Percentiles rank a stretch among this genome's conserved stretches.
Evolutionary conservation across 1,139 yeast species (phyloP).

Genomic region (Keqinozyma sinolaborantium): DNA sequence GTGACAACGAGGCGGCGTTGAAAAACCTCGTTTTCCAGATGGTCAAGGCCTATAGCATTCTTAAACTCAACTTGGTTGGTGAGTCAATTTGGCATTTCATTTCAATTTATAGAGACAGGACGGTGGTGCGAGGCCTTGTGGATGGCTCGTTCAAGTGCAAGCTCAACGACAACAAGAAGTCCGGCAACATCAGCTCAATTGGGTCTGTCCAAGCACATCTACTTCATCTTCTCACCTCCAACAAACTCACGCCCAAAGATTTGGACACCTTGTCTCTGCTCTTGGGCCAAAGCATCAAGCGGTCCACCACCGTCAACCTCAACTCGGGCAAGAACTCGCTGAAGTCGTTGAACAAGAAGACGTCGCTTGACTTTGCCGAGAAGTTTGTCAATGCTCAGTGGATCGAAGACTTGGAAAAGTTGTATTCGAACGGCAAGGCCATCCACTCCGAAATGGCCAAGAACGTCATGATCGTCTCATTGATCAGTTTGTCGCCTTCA

Average conservation of each 20-base stretch:
- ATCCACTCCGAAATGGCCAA: conserved; percentile 42
- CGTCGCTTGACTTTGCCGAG: conserved; percentile 43
- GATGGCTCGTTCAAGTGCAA: conserved; percentile 50
- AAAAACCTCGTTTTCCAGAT: conserved; percentile 51
- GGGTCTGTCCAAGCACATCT: conserved; percentile 42
- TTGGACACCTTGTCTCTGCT: conserved; percentile 40
- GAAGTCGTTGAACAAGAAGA: conserved; percentile 13
- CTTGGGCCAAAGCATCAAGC: conserved; percentile 35
- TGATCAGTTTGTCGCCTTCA: conserved; percentile 46
- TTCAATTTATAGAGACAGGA: conserved; percentile 44
- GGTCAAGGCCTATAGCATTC: conserved; percentile 49
- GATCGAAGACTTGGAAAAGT: conserved; percentile 55
- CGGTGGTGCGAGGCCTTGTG: conserved; percentile 48
- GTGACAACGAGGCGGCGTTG: conserved; percentile 45
- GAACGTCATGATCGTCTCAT: conserved; percentile 49
- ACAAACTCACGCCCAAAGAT: conserved; percentile 42
- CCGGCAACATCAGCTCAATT: conserved; percentile 48
- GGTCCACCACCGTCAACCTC: conserved; percentile 8
- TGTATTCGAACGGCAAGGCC: conserved; percentile 56
- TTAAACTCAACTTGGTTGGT: conserved; percentile 54
- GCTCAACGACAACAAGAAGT: conserved; percentile 46
- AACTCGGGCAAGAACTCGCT: conserved; percentile 7
- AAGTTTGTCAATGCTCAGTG: conserved; percentile 51
- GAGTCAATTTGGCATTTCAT: conserved; percentile 63
- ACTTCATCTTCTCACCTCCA: conserved; percentile 38